Evolutionary conservation across 2,329 filamentous ascomycete genomes (phyloP).

Genomic region (Fusarium haematococcum): DNA sequence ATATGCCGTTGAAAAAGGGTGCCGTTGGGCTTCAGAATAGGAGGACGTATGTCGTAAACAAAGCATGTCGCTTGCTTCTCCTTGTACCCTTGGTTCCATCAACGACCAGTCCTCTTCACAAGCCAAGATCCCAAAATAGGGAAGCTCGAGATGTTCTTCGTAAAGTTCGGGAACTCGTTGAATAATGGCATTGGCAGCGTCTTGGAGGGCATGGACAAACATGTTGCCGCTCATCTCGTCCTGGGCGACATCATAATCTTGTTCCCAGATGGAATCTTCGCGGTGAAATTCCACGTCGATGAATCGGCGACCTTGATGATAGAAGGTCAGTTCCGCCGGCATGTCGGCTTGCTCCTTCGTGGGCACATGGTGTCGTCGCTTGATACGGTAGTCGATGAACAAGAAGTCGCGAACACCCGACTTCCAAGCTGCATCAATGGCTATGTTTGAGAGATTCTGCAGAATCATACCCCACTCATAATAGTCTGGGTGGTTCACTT

Average conservation of each 20-base stretch:
- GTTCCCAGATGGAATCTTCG: not conserved
- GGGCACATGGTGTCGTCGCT: not conserved
- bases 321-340: too few relatives aligned
- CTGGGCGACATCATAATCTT: too few relatives aligned
- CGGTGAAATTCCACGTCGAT: not conserved
- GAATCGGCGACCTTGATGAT: not conserved
- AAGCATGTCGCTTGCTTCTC: not conserved
- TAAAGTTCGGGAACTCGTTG: too few relatives aligned
- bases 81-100: not conserved
- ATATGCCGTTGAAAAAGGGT: not conserved
- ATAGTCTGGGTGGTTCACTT: too few relatives aligned
- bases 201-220: too few relatives aligned
- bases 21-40: not conserved
- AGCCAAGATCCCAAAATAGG: not conserved
- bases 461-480: not conserved
- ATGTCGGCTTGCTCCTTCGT: not conserved
- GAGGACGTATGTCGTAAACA: not conserved
- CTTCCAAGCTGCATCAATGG: too few relatives aligned
- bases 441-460: too few relatives aligned
- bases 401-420: not conserved
- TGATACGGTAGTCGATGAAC: not conserved
- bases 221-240: too few relatives aligned
- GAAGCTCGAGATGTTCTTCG: too few relatives aligned
- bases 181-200: too few relatives aligned
- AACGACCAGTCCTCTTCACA: not conserved